phyloP scores from a whole-genome alignment of 2,329 filamentous ascomycete species.

The Bipolaris sorokiniana region DNA sequence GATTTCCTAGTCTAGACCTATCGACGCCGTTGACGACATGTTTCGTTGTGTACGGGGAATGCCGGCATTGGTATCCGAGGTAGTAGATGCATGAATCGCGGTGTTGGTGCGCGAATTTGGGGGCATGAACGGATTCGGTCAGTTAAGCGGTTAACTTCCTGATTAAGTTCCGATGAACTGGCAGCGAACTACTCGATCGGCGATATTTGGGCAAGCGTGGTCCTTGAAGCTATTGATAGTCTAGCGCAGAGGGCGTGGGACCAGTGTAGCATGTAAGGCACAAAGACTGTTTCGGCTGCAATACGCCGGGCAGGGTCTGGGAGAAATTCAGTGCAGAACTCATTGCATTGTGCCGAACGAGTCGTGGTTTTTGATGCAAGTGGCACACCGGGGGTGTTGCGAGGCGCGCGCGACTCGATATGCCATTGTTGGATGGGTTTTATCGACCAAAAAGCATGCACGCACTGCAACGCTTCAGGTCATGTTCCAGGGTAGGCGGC shows the following conservation, averaged over 20 bases:
- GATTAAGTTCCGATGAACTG: conserved; percentile 15
- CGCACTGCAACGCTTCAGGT: conserved; percentile 5
- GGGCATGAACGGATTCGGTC: conserved; percentile 4
- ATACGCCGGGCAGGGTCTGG: neutral
- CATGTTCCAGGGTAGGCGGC: conserved; percentile 4
- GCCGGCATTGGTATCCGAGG: neutral
- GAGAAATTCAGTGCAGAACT: neutral
- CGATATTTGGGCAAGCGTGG: neutral
- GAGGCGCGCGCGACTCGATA: neutral
- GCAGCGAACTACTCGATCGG: conserved; percentile 15
- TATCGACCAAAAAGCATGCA: conserved; percentile 1
- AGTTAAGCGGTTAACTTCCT: conserved; percentile 2
- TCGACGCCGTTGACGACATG: neutral
- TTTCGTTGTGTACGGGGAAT: neutral
- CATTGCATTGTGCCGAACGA: conserved; percentile 1
- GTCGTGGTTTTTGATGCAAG: conserved; percentile 1
- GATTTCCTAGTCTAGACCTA: neutral
- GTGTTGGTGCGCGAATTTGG: neutral
- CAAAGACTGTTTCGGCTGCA: conserved; percentile 1
- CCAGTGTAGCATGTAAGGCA: neutral
- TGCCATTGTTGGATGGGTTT: conserved; percentile 3
- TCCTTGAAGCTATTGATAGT: neutral
- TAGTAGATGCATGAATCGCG: neutral
- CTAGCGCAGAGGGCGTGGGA: neutral
- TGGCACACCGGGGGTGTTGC: neutral